Evolutionary conservation across 495 filamentous ascomycete genomes (phyloP), one percentile per base, ranked within the genome.

Genomic region (Jackrogersella multiformis): DNA sequence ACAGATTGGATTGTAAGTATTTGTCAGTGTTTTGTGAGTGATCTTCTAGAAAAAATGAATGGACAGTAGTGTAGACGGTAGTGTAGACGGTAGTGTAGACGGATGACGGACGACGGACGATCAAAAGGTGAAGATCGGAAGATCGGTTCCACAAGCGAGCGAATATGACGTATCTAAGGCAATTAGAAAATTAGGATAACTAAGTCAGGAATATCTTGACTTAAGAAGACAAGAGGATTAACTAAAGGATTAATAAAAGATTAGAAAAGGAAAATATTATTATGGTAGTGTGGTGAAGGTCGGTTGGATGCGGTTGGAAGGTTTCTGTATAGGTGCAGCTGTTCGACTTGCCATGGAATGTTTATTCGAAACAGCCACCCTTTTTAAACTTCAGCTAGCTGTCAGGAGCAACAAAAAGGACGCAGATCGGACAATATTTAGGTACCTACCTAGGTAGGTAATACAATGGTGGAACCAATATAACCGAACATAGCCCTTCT

Each of bases 151-250:
- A 49, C 53, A 59, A 20, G 10, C 34, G 21, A 54, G 34, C 30
- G 39, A 21, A 39, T 49, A 64, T 64, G 60, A 69, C 66, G 66
- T 69, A 49, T 51, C 16, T 60, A 56, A 48, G 59, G 30, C 26
- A 2, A 41, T 0, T 46, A 24, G 65, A 45, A 60, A 34, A 53
- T 56, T 52, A 24, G 13, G 51, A 56, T 63, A 21, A 38, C 24
- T 18, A 26, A 13, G 7, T 62, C 21, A 15, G 46, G 32, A 52
- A 20, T 39, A 35, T 39, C 20, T 49, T 52, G 34, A 45, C 13
- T 36, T 45, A 52, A 45, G 18, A 36, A 42, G 24, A 24, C 23
- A 8, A 21, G 18, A 18, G 10, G n/a, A 39, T 42, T 18, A 20
- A 44, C 13, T 39, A 36, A 5, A 26, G 38, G 16, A 39, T 28